Evolutionary conservation across 2,329 filamentous ascomycete genomes (phyloP), one percentile per base, ranked within the genome.

Genomic region (Fusarium decemcellulare): DNA sequence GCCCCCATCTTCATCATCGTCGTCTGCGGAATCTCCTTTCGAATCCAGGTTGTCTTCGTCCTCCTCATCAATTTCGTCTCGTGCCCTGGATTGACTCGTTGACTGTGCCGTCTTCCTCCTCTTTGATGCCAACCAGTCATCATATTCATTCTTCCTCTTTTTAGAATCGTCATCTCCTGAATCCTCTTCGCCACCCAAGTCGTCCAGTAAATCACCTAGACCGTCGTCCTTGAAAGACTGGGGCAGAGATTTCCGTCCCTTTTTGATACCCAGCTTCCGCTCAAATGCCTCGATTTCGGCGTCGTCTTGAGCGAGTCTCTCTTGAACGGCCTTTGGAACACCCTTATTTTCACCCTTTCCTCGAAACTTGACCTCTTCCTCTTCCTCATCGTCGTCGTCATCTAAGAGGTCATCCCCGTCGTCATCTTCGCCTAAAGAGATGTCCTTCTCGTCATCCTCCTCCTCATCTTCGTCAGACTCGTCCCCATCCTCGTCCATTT

Each of bases 271-370:
- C 4, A 99, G 83, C 75, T 93, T 97, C 78, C 91, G 94, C 81
- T 99, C 96, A 34, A 98, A 83, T 4, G 90, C 90, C 18, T 92
- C 91, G 72, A 99, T 98, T 72, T 97, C 94, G 3, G 90, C 93
- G 75, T 98, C 94, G 62, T 99, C 95, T 65, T 93, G 85, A 1
- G 88, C 90, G 6, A 98, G 82, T 71, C 87, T 75, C 86, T 88
- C n/a, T 90, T 76, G 18, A 69, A 69, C 56, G 2, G 63, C 55
- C 34, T 67, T 72, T 15, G 76, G 54, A 12, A 73, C 18, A 2
- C 65, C 46, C 8, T 59, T 63, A 18, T 51, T 57, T 8, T 48
- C 70, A 50, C 78, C 60, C 75, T 56, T 7, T 76, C 72, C 6
- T 76, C 57, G 2, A 71, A 12, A 7, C 32, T 9, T 34, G 12